phyloP scores from a whole-genome alignment of 108 stramenopile genomes.

The Poteriospumella lacustris region DNA sequence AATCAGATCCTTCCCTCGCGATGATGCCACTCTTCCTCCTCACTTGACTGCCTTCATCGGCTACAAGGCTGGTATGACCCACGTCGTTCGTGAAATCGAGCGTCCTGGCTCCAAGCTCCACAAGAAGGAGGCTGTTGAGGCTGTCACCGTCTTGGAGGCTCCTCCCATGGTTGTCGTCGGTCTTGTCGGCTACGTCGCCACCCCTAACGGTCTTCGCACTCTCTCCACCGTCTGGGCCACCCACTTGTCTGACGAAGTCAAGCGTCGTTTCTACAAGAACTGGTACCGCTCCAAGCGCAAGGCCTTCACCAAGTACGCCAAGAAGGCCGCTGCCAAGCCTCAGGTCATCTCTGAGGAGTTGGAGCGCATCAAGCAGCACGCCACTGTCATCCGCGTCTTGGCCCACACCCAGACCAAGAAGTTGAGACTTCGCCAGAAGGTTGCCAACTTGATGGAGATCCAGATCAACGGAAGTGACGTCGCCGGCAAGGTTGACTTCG shows the following conservation, averaged over 20 bases:
- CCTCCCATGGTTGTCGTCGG: constrained; percentile 99
- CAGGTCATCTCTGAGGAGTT: constrained; percentile 91
- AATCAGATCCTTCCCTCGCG: constrained; percentile 93
- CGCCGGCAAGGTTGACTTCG: constrained; percentile 96
- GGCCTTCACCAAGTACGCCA: constrained; percentile 99
- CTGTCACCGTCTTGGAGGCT: constrained; percentile 95
- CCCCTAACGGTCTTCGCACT: constrained; percentile 92
- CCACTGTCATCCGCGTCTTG: constrained; percentile 94
- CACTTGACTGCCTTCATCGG: constrained; percentile 99
- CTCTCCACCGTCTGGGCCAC: constrained; percentile 98
- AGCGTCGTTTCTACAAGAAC: constrained; percentile 99
- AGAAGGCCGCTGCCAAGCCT: constrained; percentile 71
- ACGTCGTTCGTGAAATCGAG: constrained; percentile 91
- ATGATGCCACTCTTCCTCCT: constrained; percentile 72
- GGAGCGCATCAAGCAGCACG: constrained; percentile 96
- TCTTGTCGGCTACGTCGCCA: constrained; percentile 97
- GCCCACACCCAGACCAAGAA: constrained; percentile 96
- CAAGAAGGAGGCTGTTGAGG: constrained; percentile 99
- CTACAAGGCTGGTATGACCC: constrained; percentile 99
- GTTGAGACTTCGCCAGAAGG: constrained; percentile 92
- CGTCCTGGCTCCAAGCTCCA: constrained; percentile 97
- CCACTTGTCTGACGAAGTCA: constrained; percentile 96
- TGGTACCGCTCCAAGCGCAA: constrained; percentile 99
- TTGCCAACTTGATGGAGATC: constrained; percentile 99
- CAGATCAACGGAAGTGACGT: constrained; percentile 95